Percentiles rank a stretch among this genome's conserved stretches.
These are phyloP conservation scores for Rhodamnia argentea DNA, from an alignment of 345 rosid genomes.

Conservation along the genomic window DNA sequence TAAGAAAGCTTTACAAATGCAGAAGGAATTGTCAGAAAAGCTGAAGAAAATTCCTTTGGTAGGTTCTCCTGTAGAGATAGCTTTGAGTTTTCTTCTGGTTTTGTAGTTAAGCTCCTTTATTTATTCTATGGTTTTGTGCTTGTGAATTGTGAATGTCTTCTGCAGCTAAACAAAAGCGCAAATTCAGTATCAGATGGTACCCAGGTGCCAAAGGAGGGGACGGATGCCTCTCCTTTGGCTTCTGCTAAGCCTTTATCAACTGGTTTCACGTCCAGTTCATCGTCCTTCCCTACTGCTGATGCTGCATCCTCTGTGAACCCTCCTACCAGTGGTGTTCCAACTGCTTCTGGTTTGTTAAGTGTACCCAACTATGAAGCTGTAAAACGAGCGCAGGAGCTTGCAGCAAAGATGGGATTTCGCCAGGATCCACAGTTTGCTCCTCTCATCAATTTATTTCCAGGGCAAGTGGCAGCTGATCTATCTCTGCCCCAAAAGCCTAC, in stretches of 20 bases:
- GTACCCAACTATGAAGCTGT: constrained; percentile 56
- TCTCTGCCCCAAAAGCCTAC: constrained; percentile 66
- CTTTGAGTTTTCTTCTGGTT: background rate
- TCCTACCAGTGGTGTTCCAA: constrained; percentile 16
- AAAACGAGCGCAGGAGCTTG: constrained; percentile 82
- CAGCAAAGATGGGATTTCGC: constrained; percentile 73
- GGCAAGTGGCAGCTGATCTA: constrained; percentile 47
- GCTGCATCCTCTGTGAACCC: constrained; percentile 22
- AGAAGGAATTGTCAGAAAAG: constrained; percentile 59
- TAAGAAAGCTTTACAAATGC: constrained; percentile 69
- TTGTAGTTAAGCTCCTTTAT: background rate
- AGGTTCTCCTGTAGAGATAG: constrained; percentile 8
- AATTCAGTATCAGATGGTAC: constrained; percentile 30
- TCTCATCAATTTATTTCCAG: constrained; percentile 60
- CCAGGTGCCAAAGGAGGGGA: constrained; percentile 11
- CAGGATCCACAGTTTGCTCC: constrained; percentile 78
- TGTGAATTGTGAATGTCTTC: constrained; percentile 3
- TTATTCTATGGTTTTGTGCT: background rate
- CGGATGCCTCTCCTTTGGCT: background rate
- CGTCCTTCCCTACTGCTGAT: constrained; percentile 1
- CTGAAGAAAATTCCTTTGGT: constrained; percentile 60
- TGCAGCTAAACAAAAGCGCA: constrained; percentile 45
- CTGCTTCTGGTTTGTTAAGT: constrained; percentile 28
- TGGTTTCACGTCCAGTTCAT: constrained; percentile 15
- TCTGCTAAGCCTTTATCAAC: constrained; percentile 15